These are phyloP conservation scores for Pythium brassicae DNA, from an alignment of 352 stramenopile genomes.

Conservation along the genomic window DNA sequence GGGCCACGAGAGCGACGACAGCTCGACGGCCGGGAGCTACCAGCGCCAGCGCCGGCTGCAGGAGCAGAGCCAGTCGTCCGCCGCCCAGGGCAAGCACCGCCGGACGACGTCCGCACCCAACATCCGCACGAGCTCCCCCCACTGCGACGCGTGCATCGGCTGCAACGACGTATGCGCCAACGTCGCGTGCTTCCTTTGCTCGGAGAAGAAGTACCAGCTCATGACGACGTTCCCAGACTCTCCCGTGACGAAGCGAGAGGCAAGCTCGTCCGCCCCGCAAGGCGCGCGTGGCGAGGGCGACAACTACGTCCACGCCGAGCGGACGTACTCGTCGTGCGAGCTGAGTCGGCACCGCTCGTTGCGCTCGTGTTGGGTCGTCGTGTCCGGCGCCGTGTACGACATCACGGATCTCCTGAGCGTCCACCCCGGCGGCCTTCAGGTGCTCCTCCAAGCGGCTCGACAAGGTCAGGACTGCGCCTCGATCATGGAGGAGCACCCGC, in stretches of 20 bases:
- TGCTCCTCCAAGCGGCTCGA: conserved; percentile 49
- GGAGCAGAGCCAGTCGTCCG: not conserved
- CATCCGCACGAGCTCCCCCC: conserved; percentile 22
- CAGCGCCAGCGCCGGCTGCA: not conserved
- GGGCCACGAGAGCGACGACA: not conserved
- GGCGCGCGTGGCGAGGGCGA: not conserved
- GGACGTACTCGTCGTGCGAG: conserved; percentile 87
- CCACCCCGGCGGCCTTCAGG: conserved; percentile 83
- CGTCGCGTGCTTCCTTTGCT: conserved; percentile 64
- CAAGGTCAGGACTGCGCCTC: conserved; percentile 46
- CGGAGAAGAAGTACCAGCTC: conserved; percentile 73
- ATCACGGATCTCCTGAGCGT: conserved; percentile 84
- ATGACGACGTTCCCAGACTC: conserved; percentile 38
- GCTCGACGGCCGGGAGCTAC: not conserved
- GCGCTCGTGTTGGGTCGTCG: conserved; percentile 89
- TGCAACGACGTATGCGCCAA: conserved; percentile 75
- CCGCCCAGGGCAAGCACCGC: not conserved
- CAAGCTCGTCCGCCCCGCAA: not conserved
- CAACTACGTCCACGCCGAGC: conserved; percentile 11
- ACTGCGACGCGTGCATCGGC: conserved; percentile 70
- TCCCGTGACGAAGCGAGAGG: not conserved
- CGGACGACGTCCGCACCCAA: not conserved
- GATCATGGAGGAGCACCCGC: conserved; percentile 54
- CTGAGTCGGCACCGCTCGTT: conserved; percentile 73
- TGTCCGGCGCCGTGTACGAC: conserved; percentile 88